phyloP scores from a whole-genome alignment of 2,329 filamentous ascomycete species.

The Diplocarpon mali region DNA sequence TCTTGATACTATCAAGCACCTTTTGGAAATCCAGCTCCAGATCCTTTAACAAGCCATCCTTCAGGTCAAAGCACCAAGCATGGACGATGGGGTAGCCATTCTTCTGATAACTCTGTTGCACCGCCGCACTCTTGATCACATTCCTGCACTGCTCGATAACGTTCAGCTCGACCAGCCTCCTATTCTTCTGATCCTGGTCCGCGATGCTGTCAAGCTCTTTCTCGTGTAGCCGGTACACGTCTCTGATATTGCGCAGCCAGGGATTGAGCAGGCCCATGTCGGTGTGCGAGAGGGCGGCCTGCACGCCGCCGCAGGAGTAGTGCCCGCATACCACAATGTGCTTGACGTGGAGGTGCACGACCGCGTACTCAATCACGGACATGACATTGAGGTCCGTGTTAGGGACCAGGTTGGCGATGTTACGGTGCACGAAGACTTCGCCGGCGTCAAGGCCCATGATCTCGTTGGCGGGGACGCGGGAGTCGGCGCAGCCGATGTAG shows the following conservation, averaged over 20 bases:
- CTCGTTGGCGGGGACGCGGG: slow-evolving; percentile 81
- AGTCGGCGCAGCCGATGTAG: slow-evolving; percentile 89
- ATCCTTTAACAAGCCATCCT: slow-evolving; percentile 55
- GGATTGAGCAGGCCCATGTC: slow-evolving; percentile 62
- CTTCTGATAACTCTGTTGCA: slow-evolving; percentile 59
- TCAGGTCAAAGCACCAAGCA: slow-evolving; percentile 63
- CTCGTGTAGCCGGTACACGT: slow-evolving; percentile 63
- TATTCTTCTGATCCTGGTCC: slow-evolving; percentile 48
- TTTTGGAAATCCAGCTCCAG: slow-evolving; percentile 50
- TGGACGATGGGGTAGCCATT: slow-evolving; percentile 59
- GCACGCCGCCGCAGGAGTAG: slow-evolving; percentile 68
- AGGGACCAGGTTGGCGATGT: slow-evolving; percentile 83
- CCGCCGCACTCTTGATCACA: slow-evolving; percentile 66
- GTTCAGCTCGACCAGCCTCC: slow-evolving; percentile 74
- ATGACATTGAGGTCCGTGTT: slow-evolving; percentile 70
- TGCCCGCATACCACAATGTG: slow-evolving; percentile 72
- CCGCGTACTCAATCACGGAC: slow-evolving; percentile 78
- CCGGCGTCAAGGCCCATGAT: slow-evolving; percentile 76
- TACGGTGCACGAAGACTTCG: slow-evolving; percentile 88
- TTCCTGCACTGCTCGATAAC: slow-evolving; percentile 68
- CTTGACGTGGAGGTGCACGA: slow-evolving; percentile 69
- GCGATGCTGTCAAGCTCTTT: slow-evolving; percentile 53
- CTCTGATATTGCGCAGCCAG: slow-evolving; percentile 64
- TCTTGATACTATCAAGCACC: slow-evolving; percentile 46
- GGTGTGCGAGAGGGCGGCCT: slow-evolving; percentile 61